Percentiles rank a stretch among this genome's conserved stretches.
phyloP scores from a whole-genome alignment of 2,329 filamentous ascomycete species.

The Didymella exigua region DNA sequence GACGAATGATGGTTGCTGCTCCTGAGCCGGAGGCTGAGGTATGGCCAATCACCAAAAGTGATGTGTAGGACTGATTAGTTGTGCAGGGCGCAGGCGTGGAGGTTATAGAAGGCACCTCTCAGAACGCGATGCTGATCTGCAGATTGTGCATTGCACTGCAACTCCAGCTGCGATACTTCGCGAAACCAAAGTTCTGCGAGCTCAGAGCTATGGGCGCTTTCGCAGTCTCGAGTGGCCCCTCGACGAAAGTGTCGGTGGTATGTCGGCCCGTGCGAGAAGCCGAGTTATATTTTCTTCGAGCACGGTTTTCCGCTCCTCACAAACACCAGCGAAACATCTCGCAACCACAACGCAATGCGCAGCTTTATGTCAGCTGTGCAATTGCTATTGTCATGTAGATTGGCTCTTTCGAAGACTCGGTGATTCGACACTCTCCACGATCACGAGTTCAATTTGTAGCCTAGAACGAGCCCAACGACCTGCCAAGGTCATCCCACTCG shows the following conservation, averaged over 20 bases:
- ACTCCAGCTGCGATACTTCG: not conserved
- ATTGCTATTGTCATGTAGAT: slow-evolving; percentile 15
- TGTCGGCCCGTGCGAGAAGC: slow-evolving; percentile 8
- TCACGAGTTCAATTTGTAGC: slow-evolving; percentile 87
- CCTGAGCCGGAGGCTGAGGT: slow-evolving; percentile 2
- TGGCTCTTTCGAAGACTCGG: slow-evolving; percentile 95
- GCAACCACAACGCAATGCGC: not conserved
- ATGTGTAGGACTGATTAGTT: slow-evolving; percentile 20
- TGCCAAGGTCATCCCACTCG: slow-evolving; percentile 91
- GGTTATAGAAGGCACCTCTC: not conserved
- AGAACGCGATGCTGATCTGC: not conserved
- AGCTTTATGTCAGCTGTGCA: slow-evolving; percentile 16
- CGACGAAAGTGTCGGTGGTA: not conserved
- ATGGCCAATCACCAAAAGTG: slow-evolving; percentile 8
- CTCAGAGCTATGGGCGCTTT: not conserved
- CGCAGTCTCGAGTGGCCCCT: not conserved
- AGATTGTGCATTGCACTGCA: not conserved
- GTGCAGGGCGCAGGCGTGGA: slow-evolving; percentile 11
- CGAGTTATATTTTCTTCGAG: slow-evolving; percentile 14
- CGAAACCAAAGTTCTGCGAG: not conserved
- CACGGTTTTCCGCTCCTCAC: not conserved
- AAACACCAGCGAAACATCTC: slow-evolving; percentile 2
- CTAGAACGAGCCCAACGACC: slow-evolving; percentile 77
- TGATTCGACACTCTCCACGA: slow-evolving; percentile 69
- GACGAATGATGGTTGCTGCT: slow-evolving; percentile 6